Percentiles rank a stretch among this genome's conserved stretches.
phyloP scores from a whole-genome alignment of 106 monocot genomes.

The Phalaenopsis aphrodite region DNA sequence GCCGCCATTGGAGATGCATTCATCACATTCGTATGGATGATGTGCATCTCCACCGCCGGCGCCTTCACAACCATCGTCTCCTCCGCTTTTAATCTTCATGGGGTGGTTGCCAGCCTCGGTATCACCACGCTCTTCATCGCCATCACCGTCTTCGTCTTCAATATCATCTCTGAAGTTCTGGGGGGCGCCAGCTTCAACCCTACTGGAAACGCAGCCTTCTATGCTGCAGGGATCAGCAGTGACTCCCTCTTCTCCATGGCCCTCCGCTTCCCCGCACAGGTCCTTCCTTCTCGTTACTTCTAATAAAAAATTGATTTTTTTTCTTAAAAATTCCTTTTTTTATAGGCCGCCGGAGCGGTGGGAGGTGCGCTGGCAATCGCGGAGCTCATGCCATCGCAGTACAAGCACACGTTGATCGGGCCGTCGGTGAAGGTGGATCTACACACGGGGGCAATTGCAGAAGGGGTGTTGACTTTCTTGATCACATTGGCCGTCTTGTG shows the following conservation, averaged over 20 bases:
- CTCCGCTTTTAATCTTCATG: slow-evolving; percentile 16
- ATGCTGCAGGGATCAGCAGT: slow-evolving; percentile 40
- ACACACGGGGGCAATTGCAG: slow-evolving; percentile 33
- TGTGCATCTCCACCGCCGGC: slow-evolving; percentile 39
- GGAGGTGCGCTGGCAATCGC: slow-evolving; percentile 35
- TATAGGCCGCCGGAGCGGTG: slow-evolving; percentile 36
- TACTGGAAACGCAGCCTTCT: slow-evolving; percentile 45
- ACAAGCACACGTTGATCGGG: slow-evolving; percentile 43
- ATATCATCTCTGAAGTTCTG: slow-evolving; percentile 15
- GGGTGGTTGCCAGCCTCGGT: slow-evolving; percentile 5
- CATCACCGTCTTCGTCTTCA: slow-evolving; percentile 28
- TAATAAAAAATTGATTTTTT: neutral
- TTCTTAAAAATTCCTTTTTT: neutral
- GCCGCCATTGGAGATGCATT: slow-evolving; percentile 34
- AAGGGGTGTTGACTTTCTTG: slow-evolving; percentile 41
- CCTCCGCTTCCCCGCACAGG: slow-evolving; percentile 67
- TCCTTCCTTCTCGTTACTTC: neutral
- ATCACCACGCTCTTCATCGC: slow-evolving; percentile 37
- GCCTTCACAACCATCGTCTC: slow-evolving; percentile 23
- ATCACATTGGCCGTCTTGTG: slow-evolving; percentile 39
- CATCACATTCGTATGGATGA: slow-evolving; percentile 54
- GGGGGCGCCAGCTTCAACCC: slow-evolving; percentile 72
- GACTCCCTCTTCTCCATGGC: slow-evolving; percentile 52
- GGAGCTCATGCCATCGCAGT: slow-evolving; percentile 40
- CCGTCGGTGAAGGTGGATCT: slow-evolving; percentile 45